A percentile compares a stretch with the other conserved stretches of the same genome.
Evolutionary conservation across 2,329 filamentous ascomycete genomes (phyloP).

Genomic region (Xylariaceae sp.): DNA sequence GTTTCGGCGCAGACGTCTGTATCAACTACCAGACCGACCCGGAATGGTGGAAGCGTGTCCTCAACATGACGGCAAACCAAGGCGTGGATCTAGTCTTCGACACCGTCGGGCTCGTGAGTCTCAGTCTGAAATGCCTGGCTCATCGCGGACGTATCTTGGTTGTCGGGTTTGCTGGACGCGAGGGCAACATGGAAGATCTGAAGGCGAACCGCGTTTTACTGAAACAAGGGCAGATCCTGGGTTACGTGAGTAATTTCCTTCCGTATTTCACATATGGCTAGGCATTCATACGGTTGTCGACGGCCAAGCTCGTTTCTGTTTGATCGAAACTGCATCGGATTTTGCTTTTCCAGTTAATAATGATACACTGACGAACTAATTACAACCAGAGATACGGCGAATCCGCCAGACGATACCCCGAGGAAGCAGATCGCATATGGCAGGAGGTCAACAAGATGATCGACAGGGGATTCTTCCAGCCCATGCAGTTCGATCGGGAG

Average conservation of each 20-base stretch:
- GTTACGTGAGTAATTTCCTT: not conserved
- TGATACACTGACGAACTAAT: not conserved
- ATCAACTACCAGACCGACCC: not conserved
- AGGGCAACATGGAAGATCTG: conserved; percentile 2
- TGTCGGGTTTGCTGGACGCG: conserved; percentile 1
- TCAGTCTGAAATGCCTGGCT: conserved; percentile 1
- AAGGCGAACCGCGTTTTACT: not conserved
- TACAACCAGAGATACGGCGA: not conserved
- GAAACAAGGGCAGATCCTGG: conserved; percentile 2
- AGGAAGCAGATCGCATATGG: conserved; percentile 1
- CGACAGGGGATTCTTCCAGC: conserved; percentile 43
- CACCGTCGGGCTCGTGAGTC: conserved; percentile 3
- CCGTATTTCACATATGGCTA: not conserved
- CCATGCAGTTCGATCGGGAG: conserved; percentile 38
- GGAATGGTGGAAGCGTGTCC: not conserved
- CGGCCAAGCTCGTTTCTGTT: no score
- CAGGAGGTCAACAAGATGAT: conserved; percentile 6
- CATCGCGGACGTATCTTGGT: not conserved
- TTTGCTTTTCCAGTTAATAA: no score
- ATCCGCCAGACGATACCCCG: not conserved
- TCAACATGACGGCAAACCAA: not conserved
- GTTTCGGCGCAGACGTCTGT: conserved; percentile 1
- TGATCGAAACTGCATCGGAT: no score
- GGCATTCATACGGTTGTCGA: no score
- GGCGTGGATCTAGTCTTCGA: conserved; percentile 5